A percentile compares a stretch with the other conserved stretches of the same genome.
Evolutionary conservation across 164 flowering plant species (phyloP).

Genomic region (Magnolia kwangsiensis): DNA sequence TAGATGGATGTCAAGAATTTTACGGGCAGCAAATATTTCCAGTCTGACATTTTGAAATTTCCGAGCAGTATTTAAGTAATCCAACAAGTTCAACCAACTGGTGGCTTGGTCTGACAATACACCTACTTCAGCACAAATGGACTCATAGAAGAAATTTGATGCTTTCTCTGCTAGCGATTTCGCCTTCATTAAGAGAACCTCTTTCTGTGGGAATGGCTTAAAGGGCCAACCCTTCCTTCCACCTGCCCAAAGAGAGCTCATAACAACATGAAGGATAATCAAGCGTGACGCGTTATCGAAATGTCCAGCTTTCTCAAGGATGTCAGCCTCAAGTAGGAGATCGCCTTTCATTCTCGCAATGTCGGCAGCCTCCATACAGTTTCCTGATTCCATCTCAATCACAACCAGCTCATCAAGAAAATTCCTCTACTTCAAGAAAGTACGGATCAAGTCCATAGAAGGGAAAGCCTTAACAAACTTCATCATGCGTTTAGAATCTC

Average conservation of each 20-base stretch:
- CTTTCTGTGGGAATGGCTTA: slow-evolving; percentile 36
- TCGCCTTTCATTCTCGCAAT: slow-evolving; percentile 47
- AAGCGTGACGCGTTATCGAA: slow-evolving; percentile 38
- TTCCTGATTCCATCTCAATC: slow-evolving; percentile 48
- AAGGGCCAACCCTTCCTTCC: slow-evolving; percentile 61
- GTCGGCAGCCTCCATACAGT: slow-evolving; percentile 49
- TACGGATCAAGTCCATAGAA: slow-evolving; percentile 30
- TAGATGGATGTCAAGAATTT: slow-evolving; percentile 49
- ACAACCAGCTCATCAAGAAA: slow-evolving; percentile 48
- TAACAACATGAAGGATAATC: slow-evolving; percentile 36
- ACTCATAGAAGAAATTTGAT: slow-evolving; percentile 23
- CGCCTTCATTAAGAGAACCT: slow-evolving; percentile 41
- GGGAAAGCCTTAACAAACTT: slow-evolving; percentile 37
- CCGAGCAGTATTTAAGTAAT: slow-evolving; percentile 24
- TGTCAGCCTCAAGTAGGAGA: slow-evolving; percentile 43
- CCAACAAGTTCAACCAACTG: slow-evolving; percentile 23
- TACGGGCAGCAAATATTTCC: slow-evolving; percentile 39
- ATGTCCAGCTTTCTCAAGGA: slow-evolving; percentile 49
- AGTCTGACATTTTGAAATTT: slow-evolving; percentile 27
- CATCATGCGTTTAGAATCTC: slow-evolving; percentile 41
- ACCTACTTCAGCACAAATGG: slow-evolving; percentile 30
- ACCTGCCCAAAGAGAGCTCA: slow-evolving; percentile 43
- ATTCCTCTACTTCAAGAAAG: slow-evolving; percentile 28
- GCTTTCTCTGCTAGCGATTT: slow-evolving; percentile 29
- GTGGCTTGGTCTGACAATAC: slow-evolving; percentile 28